Evolutionary conservation across 2,329 filamentous ascomycete species (phyloP).

Genomic region (Immersiporthe knoxdaviesiana): DNA sequence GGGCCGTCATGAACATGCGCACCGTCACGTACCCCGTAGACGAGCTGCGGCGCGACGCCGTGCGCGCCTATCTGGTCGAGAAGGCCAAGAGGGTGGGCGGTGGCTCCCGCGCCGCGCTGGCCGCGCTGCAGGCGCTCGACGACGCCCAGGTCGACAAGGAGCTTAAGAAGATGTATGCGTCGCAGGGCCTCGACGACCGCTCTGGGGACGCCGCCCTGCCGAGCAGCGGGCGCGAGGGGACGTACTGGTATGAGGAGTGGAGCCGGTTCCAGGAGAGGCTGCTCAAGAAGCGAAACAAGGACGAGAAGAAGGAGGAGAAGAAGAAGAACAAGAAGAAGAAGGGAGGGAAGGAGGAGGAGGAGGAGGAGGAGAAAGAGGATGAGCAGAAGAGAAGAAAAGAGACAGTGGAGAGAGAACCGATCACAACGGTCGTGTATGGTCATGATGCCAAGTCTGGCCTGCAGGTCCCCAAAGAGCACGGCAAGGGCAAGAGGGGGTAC

Average conservation of each 20-base stretch:
- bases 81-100: conserved; percentile 34
- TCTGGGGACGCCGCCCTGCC: conserved; percentile 37
- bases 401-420: conserved; percentile 34
- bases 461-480: conserved; percentile 38
- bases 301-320: background rate
- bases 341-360: conserved; percentile 40
- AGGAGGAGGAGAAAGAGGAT: conserved; percentile 55
- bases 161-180: conserved; percentile 29
- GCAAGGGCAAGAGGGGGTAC: conserved; percentile 47
- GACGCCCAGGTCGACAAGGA: conserved; percentile 30
- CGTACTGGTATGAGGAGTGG: conserved; percentile 70
- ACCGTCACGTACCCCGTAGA: conserved; percentile 68
- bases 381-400: conserved; percentile 42
- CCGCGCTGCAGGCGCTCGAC: conserved; percentile 28
- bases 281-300: conserved; percentile 31
- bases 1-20: conserved; percentile 90
- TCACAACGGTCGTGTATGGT: conserved; percentile 79
- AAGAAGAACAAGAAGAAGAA: conserved; percentile 44
- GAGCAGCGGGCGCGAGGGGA: conserved; percentile 53
- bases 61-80: conserved; percentile 43
- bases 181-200: conserved; percentile 25
- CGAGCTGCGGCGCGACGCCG: conserved; percentile 47
- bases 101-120: conserved; percentile 28
- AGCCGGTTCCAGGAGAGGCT: conserved; percentile 51
- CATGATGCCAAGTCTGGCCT: conserved; percentile 80